Base-by-base conservation (phyloP, 441 rosid genomes). In the Adansonia grandidieri region DNA sequence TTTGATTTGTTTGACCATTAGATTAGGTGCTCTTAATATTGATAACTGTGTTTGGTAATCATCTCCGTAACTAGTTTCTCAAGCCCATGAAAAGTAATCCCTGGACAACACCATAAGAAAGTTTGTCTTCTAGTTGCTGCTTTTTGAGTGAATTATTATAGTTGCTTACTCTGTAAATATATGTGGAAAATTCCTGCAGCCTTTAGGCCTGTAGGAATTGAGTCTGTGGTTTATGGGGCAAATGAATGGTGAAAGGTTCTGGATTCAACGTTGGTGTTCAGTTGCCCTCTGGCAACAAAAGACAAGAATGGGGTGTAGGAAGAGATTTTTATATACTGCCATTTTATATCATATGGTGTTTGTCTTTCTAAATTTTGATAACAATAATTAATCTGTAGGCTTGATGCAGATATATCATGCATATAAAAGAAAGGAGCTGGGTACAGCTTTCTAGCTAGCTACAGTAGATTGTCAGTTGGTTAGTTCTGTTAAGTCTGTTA, bases 281-380 rank as follows among this genome's bases (percentile, higher is more conserved):
- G 72, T 45, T 44, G 54, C 72, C 28, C 44, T 11, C 1, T 5
- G 67, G 67, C 17, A 62, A 24, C 9, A 11, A 9, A 42, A 9
- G 53, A 67, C 71, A 44, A 67, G 53, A 19, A 44, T 67, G 37
- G 68, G 42, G 45, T 45, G 32, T 67, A 67, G 53, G 72, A 67
- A 17, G 19, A 19, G 37, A 19, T 4, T 10, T 67, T 19, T 67
- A 11, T 13, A 4, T 53, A 68, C 54, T 45, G 54, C 54, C 72
- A 19, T n/a, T 10, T 5, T 67, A 17, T 10, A 42, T 0, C 28
- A 45, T 68, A 45, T 47, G 58, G 40, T 69, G 19, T 69, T 69
- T 69, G n/a, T 48, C 73, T 50, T 70, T 64, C 47, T 64, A 64
- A 64, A 64, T 64, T 50, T 70, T 70, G 58, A 14, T 22, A 22